Evolutionary conservation across 179 eudicot species (phyloP).

Genomic region (Beta macrorhiza): DNA sequence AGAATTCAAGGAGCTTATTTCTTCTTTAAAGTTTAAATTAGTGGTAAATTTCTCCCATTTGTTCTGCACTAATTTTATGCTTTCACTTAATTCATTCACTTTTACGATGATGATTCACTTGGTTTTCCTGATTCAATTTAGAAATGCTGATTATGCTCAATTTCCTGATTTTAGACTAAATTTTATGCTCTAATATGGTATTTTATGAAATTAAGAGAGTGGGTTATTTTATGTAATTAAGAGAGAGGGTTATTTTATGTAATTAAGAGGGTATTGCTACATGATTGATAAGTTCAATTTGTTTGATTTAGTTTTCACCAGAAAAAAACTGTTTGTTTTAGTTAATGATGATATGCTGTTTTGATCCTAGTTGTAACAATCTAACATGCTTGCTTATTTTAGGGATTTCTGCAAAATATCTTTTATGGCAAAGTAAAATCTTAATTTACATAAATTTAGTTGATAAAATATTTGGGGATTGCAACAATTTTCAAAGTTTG

Average conservation of each 20-base stretch:
- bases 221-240: too few relatives aligned
- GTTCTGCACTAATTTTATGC: not conserved
- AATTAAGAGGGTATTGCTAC: not conserved
- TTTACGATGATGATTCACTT: too few relatives aligned
- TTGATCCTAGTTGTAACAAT: not conserved
- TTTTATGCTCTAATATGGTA: not conserved
- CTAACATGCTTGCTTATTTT: not conserved
- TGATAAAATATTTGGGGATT: not conserved
- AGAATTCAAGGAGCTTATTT: slow-evolving; percentile 20
- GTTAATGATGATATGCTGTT: slow-evolving; percentile 2
- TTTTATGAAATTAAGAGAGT: not conserved
- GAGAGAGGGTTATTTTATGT: too few relatives aligned
- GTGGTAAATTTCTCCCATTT: slow-evolving; percentile 40
- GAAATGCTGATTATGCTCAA: not conserved
- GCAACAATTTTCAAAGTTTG: not conserved
- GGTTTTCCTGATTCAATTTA: not conserved
- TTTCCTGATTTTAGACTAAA: not conserved
- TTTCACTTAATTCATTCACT: not conserved
- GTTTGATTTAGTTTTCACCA: not conserved
- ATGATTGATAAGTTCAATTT: not conserved
- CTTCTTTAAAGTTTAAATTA: slow-evolving; percentile 61
- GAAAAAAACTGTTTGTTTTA: not conserved
- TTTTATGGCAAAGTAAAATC: not conserved
- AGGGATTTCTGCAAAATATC: not conserved
- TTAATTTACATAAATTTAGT: not conserved